Evolutionary conservation across 176 grass and related monocot genomes (phyloP).

Genomic region (Oropetium thomaeum): DNA sequence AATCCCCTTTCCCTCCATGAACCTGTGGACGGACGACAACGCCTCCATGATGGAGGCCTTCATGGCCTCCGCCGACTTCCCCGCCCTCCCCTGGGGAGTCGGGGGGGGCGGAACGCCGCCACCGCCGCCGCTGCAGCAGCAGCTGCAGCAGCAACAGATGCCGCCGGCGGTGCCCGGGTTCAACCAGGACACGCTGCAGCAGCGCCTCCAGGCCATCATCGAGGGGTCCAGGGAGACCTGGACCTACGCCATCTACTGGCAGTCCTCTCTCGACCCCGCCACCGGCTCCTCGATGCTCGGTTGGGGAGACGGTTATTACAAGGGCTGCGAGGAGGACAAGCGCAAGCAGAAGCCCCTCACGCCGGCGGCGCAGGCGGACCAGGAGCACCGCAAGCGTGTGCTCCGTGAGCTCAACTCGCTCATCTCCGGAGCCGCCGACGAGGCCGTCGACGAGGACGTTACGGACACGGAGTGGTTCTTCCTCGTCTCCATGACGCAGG

Average conservation of each 20-base stretch:
- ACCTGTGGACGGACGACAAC: slow-evolving; percentile 90
- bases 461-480: slow-evolving; percentile 99
- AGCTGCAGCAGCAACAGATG: not conserved
- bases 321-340: slow-evolving; percentile 87
- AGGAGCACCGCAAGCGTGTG: slow-evolving; percentile 86
- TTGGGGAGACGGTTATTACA: slow-evolving; percentile 95
- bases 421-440: slow-evolving; percentile 57
- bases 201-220: slow-evolving; percentile 79
- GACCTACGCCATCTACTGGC: slow-evolving; percentile 98
- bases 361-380: slow-evolving; percentile 47
- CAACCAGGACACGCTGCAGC: slow-evolving; percentile 82
- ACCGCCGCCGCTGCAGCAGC: not conserved
- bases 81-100: slow-evolving; percentile 51
- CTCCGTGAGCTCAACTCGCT: slow-evolving; percentile 86
- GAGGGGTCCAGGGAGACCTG: slow-evolving; percentile 65
- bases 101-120: not conserved
- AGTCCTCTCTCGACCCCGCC: slow-evolving; percentile 51
- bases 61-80: slow-evolving; percentile 66
- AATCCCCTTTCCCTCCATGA: slow-evolving; percentile 42
- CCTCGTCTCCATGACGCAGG: slow-evolving; percentile 98
- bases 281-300: slow-evolving; percentile 64
- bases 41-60: slow-evolving; percentile 95
- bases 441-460: slow-evolving; percentile 85
- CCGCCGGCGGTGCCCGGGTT: slow-evolving; percentile 27
- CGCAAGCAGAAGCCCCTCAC: slow-evolving; percentile 37